These are phyloP conservation scores for Miscanthus lutarioriparius DNA, from an alignment of 176 grass and related monocot genomes.

Conservation along the genomic window DNA sequence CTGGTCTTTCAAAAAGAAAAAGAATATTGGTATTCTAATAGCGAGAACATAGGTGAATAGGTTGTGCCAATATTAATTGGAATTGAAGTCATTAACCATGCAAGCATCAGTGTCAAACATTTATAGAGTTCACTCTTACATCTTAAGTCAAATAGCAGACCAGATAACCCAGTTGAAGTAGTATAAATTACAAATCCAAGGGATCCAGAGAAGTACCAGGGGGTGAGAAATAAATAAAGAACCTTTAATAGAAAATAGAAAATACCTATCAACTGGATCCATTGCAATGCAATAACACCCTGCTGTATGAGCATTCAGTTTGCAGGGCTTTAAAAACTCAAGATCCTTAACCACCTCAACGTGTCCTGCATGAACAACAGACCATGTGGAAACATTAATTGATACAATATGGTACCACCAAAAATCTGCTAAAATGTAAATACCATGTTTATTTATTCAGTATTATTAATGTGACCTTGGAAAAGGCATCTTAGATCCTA, in stretches of 20 bases:
- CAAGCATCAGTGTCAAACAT: constrained; percentile 1
- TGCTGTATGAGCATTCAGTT: constrained; percentile 94
- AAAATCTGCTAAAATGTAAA: constrained; percentile 7
- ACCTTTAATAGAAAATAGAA: constrained; percentile 27
- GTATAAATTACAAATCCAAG: constrained; percentile 4
- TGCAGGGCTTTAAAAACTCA: constrained; percentile 63
- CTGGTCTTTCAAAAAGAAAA: background rate
- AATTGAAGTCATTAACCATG: background rate
- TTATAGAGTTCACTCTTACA: background rate
- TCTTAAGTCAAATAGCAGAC: constrained; percentile 1
- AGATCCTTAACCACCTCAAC: constrained; percentile 87
- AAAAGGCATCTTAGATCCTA: constrained; percentile 33
- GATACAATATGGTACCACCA: background rate
- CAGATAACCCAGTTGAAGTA: background rate
- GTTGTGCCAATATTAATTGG: background rate
- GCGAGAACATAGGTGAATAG: constrained; percentile 10
- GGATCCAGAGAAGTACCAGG: background rate
- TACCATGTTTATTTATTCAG: constrained; percentile 23
- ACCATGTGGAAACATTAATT: constrained; percentile 14
- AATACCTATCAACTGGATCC: constrained; percentile 91
- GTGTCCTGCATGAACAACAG: constrained; percentile 59
- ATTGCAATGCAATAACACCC: constrained; percentile 98
- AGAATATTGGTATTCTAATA: background rate
- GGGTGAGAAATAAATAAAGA: constrained; percentile 18
- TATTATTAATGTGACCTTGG: constrained; percentile 5